Base-by-base conservation (phyloP, 2,329 filamentous ascomycete genomes). In the Verticillium dahliae region DNA sequence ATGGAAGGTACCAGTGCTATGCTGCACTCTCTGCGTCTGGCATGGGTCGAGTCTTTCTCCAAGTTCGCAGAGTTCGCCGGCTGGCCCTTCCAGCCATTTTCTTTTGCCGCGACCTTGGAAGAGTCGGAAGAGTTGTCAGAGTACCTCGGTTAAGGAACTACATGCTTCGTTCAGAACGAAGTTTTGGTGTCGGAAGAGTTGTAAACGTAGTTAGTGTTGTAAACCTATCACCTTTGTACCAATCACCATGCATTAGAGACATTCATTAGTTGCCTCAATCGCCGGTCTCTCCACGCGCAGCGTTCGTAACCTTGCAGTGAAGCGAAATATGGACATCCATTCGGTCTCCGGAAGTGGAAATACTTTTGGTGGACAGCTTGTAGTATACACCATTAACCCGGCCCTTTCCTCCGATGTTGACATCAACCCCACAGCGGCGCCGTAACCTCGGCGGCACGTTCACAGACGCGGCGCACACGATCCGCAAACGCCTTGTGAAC, bases 1-100 rank as follows among this genome's bases (percentile, higher is more conserved):
- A 97, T 97, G 93, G 93, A 97, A 75, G 93, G 93, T 66, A 97
- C 94, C 37, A 94, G 90, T 76, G 93, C 93, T 69, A 97, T 97
- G 93, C 82, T 96, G 78, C 92, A 97, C 79, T 91, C 89, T 63
- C 84, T 97, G 68, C 86, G 93, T 81, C 80, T 97, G 71, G 93
- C 96, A 69, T 97, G 93, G 93, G 93, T 97, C 65, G 94, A 97
- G 77, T 94, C 93, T 18, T 97, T 97, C 87, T 96, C 91, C 78
- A 97, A 97, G 81, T 94, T 96, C 81, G 96, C 96, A 76, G 88
- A 96, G 73, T 95, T 95, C 71, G 90, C 91, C 63, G 93, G 93
- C 60, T 86, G 92, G 75, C 83, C 92, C 1, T 97, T 97, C 76
- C 82, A 88, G 71, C 93, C 93, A 4, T 97, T 97, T 74, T 95